These are phyloP conservation scores for Ogataea pini DNA, from an alignment of 805 yeast genomes.

Conservation along the genomic window DNA sequence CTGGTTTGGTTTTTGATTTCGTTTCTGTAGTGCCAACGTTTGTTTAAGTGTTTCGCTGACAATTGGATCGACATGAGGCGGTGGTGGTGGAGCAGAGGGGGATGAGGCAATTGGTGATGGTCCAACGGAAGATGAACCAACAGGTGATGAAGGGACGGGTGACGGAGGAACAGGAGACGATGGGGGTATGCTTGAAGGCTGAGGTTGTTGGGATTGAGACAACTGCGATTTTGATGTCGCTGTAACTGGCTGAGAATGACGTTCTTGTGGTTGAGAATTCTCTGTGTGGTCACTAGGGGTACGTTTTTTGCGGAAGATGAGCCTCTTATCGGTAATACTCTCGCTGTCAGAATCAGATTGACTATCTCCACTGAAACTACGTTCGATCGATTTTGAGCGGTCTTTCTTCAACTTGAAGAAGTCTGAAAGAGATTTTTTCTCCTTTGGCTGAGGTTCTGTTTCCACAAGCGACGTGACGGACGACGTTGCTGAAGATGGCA, in stretches of 20 bases:
- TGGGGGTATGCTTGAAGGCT: background rate
- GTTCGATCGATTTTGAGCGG: constrained; percentile 15
- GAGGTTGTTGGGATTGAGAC: background rate
- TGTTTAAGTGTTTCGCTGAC: constrained; percentile 27
- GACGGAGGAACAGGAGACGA: background rate
- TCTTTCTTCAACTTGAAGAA: constrained; percentile 33
- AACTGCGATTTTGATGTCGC: background rate
- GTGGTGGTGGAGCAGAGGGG: constrained; percentile 9
- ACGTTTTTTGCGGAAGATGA: constrained; percentile 9
- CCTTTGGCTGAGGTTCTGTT: constrained; percentile 9
- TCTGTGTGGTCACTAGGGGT: constrained; percentile 6
- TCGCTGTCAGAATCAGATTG: constrained; percentile 25
- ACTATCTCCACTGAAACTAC: constrained; percentile 14
- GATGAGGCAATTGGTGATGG: background rate
- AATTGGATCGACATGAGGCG: constrained; percentile 7
- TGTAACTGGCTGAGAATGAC: background rate
- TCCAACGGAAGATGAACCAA: background rate
- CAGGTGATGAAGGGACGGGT: too few relatives aligned
- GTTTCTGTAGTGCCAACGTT: constrained; percentile 31
- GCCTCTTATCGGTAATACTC: constrained; percentile 25
- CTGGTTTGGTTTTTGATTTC: constrained; percentile 49
- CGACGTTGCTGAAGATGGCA: constrained; percentile 3
- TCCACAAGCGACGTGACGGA: constrained; percentile 14
- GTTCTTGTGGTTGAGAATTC: too few relatives aligned
- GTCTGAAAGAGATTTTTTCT: constrained; percentile 24